Evolutionary conservation across 768 basidiomycete species (phyloP).

Genomic region (Calvatia gigantea): DNA sequence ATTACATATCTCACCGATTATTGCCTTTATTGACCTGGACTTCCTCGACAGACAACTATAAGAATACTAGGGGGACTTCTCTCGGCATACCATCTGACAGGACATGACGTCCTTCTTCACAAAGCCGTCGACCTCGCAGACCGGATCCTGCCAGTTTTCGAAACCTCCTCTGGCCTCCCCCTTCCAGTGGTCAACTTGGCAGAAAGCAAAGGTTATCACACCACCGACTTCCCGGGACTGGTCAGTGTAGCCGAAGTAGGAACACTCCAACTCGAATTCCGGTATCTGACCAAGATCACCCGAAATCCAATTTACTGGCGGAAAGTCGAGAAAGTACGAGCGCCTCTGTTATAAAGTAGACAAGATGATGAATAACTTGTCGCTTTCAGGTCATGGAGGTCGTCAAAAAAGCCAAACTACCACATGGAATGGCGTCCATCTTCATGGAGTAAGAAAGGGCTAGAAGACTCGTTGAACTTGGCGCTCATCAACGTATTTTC

Average conservation of each 20-base stretch:
- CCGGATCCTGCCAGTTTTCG: slow-evolving; percentile 80
- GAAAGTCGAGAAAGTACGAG: slow-evolving; percentile 64
- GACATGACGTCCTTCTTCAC: slow-evolving; percentile 67
- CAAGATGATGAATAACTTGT: background rate
- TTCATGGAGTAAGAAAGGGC: slow-evolving; percentile 61
- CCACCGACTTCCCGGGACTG: slow-evolving; percentile 54
- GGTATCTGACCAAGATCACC: slow-evolving; percentile 79
- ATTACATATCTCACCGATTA: slow-evolving; percentile 18
- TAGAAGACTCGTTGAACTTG: background rate
- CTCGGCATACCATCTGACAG: slow-evolving; percentile 79
- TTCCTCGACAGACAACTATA: slow-evolving; percentile 71
- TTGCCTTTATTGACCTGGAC: background rate
- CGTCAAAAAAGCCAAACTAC: slow-evolving; percentile 57
- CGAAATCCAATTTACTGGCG: slow-evolving; percentile 80
- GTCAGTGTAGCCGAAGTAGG: slow-evolving; percentile 85
- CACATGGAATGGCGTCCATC: slow-evolving; percentile 79
- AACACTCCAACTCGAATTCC: slow-evolving; percentile 87
- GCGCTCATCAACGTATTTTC: slow-evolving; percentile 6
- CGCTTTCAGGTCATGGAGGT: slow-evolving; percentile 54
- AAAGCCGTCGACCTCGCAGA: slow-evolving; percentile 82
- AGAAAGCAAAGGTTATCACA: slow-evolving; percentile 52
- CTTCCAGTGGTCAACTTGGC: slow-evolving; percentile 77
- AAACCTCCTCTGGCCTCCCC: slow-evolving; percentile 80
- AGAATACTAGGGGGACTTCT: slow-evolving; percentile 89
- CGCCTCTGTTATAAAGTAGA: background rate